Evolutionary conservation across 2,329 filamentous ascomycete genomes (phyloP).

Genomic region (Aspergillus fumigatiaffinis): DNA sequence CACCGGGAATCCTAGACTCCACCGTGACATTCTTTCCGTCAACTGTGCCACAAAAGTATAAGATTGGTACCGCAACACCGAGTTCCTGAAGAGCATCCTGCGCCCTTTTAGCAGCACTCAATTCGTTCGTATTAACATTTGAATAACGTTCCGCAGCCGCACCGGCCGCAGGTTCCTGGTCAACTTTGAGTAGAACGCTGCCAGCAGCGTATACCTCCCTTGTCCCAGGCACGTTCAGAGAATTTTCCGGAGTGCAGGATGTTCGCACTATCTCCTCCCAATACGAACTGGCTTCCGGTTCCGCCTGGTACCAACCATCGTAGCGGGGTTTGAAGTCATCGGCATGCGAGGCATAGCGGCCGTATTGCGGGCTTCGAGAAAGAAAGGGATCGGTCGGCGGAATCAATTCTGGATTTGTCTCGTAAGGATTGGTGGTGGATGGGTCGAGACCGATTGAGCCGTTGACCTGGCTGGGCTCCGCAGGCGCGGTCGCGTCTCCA

Average conservation of each 20-base stretch:
- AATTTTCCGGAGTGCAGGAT: slow-evolving; percentile 30
- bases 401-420: slow-evolving; percentile 29
- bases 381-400: slow-evolving; percentile 33
- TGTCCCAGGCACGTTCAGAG: slow-evolving; percentile 25
- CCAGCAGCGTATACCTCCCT: slow-evolving; percentile 35
- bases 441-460: slow-evolving; percentile 13
- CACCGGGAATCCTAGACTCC: slow-evolving; percentile 38
- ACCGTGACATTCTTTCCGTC: slow-evolving; percentile 38
- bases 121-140: slow-evolving; percentile 36
- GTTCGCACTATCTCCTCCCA: slow-evolving; percentile 33
- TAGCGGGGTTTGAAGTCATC: slow-evolving; percentile 36
- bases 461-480: slow-evolving; percentile 19
- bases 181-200: slow-evolving; percentile 35
- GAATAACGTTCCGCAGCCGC: slow-evolving; percentile 29
- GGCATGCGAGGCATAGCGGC: slow-evolving; percentile 30
- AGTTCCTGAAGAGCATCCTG: slow-evolving; percentile 31
- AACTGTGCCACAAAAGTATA: slow-evolving; percentile 36
- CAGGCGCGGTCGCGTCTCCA: slow-evolving; percentile 16
- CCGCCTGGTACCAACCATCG: slow-evolving; percentile 29
- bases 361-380: slow-evolving; percentile 29
- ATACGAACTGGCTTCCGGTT: slow-evolving; percentile 28
- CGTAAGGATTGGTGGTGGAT: slow-evolving; percentile 29
- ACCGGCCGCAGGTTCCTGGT: slow-evolving; percentile 24
- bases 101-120: slow-evolving; percentile 31
- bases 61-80: slow-evolving; percentile 31